A percentile compares a stretch with the other conserved stretches of the same genome.
Conservation (phyloP, 768 basidiomycete species). For the Boletus insuetus region DNA sequence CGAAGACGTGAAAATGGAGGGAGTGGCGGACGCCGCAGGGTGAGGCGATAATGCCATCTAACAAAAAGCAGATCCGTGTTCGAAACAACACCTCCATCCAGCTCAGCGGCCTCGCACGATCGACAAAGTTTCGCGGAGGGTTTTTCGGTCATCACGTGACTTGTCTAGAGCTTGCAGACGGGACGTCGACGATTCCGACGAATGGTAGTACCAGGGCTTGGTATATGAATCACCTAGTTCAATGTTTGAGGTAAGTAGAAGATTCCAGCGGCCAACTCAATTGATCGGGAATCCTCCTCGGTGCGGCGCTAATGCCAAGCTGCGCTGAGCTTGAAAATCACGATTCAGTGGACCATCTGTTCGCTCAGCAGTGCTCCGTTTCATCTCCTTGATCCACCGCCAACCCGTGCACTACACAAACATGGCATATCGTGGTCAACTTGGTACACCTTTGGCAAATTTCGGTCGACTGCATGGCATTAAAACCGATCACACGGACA, state of each 20-base stretch:
- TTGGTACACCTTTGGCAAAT: background rate
- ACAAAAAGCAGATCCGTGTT: constrained; percentile 18
- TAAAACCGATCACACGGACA: background rate
- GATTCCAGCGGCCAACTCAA: constrained; percentile 9
- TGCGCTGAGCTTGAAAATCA: constrained; percentile 19
- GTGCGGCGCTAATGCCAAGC: constrained; percentile 9
- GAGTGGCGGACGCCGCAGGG: constrained; percentile 27
- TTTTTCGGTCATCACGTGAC: constrained; percentile 3
- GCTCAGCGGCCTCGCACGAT: background rate
- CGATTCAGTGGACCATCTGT: constrained; percentile 12
- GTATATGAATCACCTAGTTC: too few species aligned
- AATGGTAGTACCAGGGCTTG: too few species aligned
- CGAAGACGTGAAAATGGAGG: constrained; percentile 7
- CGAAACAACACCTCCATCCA: background rate
- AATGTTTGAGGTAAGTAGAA: background rate
- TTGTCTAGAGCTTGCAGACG: too few species aligned
- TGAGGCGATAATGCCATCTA: too few species aligned
- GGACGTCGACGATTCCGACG: too few species aligned
- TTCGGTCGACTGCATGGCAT: background rate
- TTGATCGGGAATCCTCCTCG: constrained; percentile 18
- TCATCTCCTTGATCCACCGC: constrained; percentile 5
- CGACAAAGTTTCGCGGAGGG: constrained; percentile 9
- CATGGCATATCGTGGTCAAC: background rate
- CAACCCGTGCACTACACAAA: background rate
- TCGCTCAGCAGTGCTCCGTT: background rate